Evolutionary conservation across 352 stramenopile species (phyloP).

Genomic region (Phytophthora sansomeana): DNA sequence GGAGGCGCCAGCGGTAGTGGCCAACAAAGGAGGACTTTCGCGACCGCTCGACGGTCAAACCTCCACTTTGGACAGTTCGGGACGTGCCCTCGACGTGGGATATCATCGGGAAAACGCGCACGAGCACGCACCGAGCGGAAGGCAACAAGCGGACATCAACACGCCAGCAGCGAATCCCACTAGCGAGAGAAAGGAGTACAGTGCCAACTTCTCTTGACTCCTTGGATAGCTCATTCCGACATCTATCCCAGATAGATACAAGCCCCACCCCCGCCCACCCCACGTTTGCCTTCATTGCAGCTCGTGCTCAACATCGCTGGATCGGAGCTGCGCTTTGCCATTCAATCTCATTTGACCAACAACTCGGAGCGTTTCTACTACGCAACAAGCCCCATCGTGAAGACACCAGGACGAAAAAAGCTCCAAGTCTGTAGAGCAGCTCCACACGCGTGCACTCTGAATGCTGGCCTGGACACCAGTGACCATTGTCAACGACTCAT

Average conservation of each 20-base stretch:
- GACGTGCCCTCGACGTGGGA: constrained; percentile 23
- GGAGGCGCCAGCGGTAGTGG: neutral
- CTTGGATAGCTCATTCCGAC: constrained; percentile 33
- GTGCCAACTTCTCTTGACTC: constrained; percentile 15
- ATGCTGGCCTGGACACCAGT: constrained; percentile 12
- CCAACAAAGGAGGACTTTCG: constrained; percentile 10
- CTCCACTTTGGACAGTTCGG: constrained; percentile 2
- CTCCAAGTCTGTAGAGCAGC: too few species aligned
- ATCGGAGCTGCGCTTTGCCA: constrained; percentile 2
- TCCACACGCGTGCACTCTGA: constrained; percentile 6
- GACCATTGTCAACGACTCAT: neutral
- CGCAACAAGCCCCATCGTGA: neutral
- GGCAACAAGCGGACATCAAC: constrained; percentile 34
- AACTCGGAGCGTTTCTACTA: constrained; percentile 12
- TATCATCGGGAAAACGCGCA: constrained; percentile 16
- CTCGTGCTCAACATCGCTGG: neutral
- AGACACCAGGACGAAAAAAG: neutral
- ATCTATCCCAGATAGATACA: constrained; percentile 39
- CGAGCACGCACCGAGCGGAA: constrained; percentile 20
- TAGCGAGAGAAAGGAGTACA: constrained; percentile 25
- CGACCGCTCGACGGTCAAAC: constrained; percentile 17
- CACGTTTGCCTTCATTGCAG: neutral
- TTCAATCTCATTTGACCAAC: neutral
- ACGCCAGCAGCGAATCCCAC: constrained; percentile 23
- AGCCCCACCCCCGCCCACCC: neutral